Conservation (phyloP, 2,329 filamentous ascomycete genomes). For the Myriosclerotinia duriaeana region DNA sequence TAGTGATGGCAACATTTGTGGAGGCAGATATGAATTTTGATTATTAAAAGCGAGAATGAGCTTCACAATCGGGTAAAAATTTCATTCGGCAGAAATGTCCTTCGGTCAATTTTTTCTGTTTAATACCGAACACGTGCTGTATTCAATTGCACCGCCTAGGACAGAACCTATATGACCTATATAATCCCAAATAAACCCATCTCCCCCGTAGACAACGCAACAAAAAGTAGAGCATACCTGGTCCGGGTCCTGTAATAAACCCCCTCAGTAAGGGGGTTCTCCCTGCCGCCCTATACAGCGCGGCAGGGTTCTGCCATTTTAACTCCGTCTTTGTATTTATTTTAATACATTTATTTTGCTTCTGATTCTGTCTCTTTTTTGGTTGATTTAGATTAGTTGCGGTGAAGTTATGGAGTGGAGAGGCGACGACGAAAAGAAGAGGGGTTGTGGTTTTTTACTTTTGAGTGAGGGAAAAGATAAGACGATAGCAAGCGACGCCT, state of each 20-base stretch:
- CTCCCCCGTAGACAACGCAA: not conserved
- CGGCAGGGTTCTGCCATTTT: not conserved
- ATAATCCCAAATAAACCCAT: not conserved
- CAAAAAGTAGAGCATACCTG: not conserved
- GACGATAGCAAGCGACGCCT: not conserved
- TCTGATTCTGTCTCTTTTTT: not conserved
- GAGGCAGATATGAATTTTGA: not conserved
- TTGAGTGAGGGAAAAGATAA: not conserved
- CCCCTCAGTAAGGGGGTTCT: not conserved
- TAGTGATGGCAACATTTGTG: too few relatives aligned
- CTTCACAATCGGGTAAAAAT: not conserved
- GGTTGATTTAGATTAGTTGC: not conserved
- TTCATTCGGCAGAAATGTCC: not conserved
- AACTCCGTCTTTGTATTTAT: not conserved
- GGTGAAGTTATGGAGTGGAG: not conserved
- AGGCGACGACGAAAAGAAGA: not conserved
- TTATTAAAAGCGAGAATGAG: not conserved
- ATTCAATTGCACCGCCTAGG: not conserved
- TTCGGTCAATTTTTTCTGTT: not conserved
- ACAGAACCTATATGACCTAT: not conserved
- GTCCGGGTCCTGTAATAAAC: not conserved
- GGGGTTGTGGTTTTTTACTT: not conserved
- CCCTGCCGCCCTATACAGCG: not conserved
- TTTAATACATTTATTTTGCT: not conserved
- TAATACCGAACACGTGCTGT: not conserved